phyloP scores from a whole-genome alignment of 306 rosid species.

The Hylodesmum podocarpum region DNA sequence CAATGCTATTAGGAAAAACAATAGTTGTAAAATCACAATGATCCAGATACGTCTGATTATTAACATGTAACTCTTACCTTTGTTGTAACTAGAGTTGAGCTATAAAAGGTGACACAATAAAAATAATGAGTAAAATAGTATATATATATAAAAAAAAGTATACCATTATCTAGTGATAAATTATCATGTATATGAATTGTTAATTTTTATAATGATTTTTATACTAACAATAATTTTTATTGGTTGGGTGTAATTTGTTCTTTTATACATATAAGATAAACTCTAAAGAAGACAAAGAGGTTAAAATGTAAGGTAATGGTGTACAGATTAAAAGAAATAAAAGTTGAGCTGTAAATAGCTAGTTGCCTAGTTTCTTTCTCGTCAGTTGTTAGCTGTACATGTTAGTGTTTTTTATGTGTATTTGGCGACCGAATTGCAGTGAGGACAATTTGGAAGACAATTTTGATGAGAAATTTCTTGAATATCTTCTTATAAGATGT shows the following conservation, averaged over 20 bases:
- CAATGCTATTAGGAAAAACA: neutral
- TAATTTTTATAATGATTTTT: no score
- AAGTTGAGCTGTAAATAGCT: neutral
- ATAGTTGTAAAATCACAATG: neutral
- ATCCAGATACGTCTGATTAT: neutral
- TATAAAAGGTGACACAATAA: neutral
- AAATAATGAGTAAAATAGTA: no score
- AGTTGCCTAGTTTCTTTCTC: neutral
- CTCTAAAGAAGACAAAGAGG: no score
- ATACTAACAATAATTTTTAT: no score
- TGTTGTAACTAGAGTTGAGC: neutral
- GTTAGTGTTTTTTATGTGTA: constrained; percentile 13
- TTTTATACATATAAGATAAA: no score
- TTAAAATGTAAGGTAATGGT: neutral
- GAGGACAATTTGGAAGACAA: neutral
- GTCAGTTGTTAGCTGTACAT: neutral
- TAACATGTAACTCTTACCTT: neutral
- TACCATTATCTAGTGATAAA: no score
- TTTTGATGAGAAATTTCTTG: neutral
- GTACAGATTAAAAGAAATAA: neutral
- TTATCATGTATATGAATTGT: no score
- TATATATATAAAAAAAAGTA: no score
- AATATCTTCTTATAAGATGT: neutral
- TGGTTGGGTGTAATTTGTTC: no score
- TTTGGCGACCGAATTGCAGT: constrained; percentile 1